Conservation (phyloP, 2,329 filamentous ascomycete genomes). For the Alternaria sp. region DNA sequence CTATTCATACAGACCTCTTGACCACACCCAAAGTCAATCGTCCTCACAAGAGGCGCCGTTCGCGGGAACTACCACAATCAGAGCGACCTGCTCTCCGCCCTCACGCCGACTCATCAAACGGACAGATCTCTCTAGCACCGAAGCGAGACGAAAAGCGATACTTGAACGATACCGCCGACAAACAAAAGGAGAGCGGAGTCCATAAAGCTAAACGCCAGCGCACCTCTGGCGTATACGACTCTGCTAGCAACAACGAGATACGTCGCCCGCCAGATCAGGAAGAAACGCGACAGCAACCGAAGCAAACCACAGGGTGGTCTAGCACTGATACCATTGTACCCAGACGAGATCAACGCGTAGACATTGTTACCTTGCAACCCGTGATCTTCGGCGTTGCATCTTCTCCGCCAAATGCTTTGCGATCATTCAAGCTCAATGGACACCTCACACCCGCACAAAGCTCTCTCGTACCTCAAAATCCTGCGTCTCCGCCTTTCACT, state of each 20-base stretch:
- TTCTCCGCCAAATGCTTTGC: neutral
- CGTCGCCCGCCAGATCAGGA: neutral
- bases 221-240: neutral
- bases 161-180: neutral
- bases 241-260: no score
- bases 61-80: neutral
- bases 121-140: neutral
- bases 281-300: neutral
- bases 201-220: neutral
- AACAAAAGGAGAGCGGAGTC: neutral
- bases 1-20: neutral
- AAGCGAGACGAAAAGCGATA: neutral
- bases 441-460: neutral
- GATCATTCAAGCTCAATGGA: neutral
- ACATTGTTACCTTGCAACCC: neutral
- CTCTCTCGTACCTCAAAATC: neutral
- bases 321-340: neutral
- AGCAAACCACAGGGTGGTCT: neutral
- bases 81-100: neutral
- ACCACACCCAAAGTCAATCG: neutral
- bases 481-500: neutral
- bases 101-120: neutral
- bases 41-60: neutral
- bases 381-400: neutral
- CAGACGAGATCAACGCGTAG: neutral